A percentile compares a stretch with the other conserved stretches of the same genome.
These are phyloP conservation scores for Galium porrigens DNA, from an alignment of 305 asterid genomes.

Conservation along the genomic window DNA sequence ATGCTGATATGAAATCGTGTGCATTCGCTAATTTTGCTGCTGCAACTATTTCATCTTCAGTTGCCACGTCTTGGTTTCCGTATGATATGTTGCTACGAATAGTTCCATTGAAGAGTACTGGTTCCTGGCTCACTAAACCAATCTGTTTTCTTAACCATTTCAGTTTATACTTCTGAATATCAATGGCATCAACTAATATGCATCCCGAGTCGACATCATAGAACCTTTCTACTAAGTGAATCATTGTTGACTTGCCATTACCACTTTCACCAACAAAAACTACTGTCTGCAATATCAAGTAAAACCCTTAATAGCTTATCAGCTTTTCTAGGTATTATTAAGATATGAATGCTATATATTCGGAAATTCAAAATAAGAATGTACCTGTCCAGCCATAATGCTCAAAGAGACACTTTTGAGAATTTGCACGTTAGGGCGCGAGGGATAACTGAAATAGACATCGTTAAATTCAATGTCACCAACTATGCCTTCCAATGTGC, in stretches of 20 bases:
- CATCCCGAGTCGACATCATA: conserved; percentile 16
- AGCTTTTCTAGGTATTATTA: not conserved
- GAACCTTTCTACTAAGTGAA: conserved; percentile 19
- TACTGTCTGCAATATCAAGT: conserved; percentile 10
- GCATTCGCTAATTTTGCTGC: conserved; percentile 21
- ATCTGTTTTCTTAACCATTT: conserved; percentile 20
- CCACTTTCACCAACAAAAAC: conserved; percentile 22
- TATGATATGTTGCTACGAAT: conserved; percentile 17
- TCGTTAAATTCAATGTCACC: conserved; percentile 42
- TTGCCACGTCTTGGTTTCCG: conserved; percentile 14
- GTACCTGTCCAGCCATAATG: conserved; percentile 56
- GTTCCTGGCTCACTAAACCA: conserved; percentile 23
- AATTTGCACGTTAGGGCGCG: conserved; percentile 45
- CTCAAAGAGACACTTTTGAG: conserved; percentile 36
- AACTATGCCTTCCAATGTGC: conserved; percentile 20
- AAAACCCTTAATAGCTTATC: not conserved
- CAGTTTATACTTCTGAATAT: conserved; percentile 9
- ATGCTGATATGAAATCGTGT: conserved; percentile 16
- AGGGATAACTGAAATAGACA: conserved; percentile 51
- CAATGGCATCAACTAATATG: conserved; percentile 11
- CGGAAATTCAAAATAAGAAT: not conserved
- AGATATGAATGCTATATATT: not conserved
- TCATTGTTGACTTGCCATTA: conserved; percentile 20
- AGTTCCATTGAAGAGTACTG: conserved; percentile 16
- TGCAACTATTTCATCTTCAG: conserved; percentile 16